Evolutionary conservation across 2,329 filamentous ascomycete species (phyloP), one percentile per base, ranked within the genome.

Genomic region (Camptophora hylomeconis): DNA sequence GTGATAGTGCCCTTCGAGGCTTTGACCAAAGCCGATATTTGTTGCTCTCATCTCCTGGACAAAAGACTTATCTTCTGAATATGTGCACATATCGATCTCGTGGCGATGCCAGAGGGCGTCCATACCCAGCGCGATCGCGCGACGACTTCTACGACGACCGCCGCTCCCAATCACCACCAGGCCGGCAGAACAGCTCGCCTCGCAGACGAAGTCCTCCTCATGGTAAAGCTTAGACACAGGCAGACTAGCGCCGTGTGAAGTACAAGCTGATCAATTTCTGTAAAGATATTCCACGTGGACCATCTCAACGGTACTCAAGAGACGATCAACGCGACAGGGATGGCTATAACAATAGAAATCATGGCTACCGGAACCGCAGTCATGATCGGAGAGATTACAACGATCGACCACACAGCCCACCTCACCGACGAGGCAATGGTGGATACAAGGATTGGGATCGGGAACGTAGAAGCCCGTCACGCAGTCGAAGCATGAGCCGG

Each of bases 91-190:
- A n/a, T n/a, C n/a, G n/a, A n/a, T n/a, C n/a, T n/a, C n/a, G n/a
- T n/a, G n/a, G n/a, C n/a, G n/a, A n/a, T n/a, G n/a, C n/a, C n/a
- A n/a, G n/a, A n/a, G n/a, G n/a, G n/a, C n/a, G n/a, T n/a, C n/a
- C n/a, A n/a, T n/a, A n/a, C n/a, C n/a, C n/a, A n/a, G n/a, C n/a
- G n/a, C n/a, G n/a, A n/a, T n/a, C n/a, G n/a, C n/a, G n/a, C n/a
- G n/a, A n/a, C n/a, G n/a, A 53, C 26, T 60, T 62, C 52, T 63
- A 63, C 40, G 58, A 63, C 40, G 61, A 63, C 31, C 27, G 37
- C 3, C 50, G n/a, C n/a, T n/a, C 53, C 20, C 48, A 42, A 32
- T 54, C 56, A 19, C 48, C 58, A 32, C 52, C 50, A 33, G 47
- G 52, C 35, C 51, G 41, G 19, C 44, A 39, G 46, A 42, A 50